Evolutionary conservation across 345 rosid species (phyloP).

Genomic region (Chamaenerion angustifolium): DNA sequence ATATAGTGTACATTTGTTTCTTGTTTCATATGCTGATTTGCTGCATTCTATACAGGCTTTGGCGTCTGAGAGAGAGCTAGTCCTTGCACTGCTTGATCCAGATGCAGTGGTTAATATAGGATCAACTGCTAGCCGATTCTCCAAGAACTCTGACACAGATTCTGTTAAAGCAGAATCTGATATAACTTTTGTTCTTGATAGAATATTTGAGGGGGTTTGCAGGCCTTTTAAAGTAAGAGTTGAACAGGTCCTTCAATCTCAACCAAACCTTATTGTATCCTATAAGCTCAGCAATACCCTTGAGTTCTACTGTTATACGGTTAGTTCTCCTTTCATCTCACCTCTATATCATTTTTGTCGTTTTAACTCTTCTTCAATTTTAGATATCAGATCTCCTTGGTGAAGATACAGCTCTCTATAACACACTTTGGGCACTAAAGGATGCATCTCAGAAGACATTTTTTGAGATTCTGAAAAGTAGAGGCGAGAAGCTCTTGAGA

Average conservation of each 20-base stretch:
- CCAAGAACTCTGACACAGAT: constrained; percentile 40
- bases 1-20: neutral
- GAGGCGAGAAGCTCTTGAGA: constrained; percentile 87
- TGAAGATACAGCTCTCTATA: constrained; percentile 71
- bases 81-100: constrained; percentile 68
- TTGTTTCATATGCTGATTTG: constrained; percentile 9
- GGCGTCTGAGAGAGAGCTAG: constrained; percentile 97
- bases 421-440: constrained; percentile 70
- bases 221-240: constrained; percentile 98
- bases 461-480: constrained; percentile 75
- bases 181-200: constrained; percentile 76
- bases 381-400: constrained; percentile 91
- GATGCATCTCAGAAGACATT: constrained; percentile 92
- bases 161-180: constrained; percentile 63
- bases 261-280: constrained; percentile 80
- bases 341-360: no score
- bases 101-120: constrained; percentile 49
- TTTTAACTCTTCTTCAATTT: neutral
- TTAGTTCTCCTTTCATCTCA: constrained; percentile 28
- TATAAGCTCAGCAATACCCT: constrained; percentile 82
- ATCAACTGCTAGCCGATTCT: constrained; percentile 31
- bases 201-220: constrained; percentile 99
- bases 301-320: constrained; percentile 90
- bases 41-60: constrained; percentile 44
- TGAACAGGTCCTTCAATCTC: constrained; percentile 95